Evolutionary conservation across 108 stramenopile genomes (phyloP).

Genomic region (Nitzschia sp.): DNA sequence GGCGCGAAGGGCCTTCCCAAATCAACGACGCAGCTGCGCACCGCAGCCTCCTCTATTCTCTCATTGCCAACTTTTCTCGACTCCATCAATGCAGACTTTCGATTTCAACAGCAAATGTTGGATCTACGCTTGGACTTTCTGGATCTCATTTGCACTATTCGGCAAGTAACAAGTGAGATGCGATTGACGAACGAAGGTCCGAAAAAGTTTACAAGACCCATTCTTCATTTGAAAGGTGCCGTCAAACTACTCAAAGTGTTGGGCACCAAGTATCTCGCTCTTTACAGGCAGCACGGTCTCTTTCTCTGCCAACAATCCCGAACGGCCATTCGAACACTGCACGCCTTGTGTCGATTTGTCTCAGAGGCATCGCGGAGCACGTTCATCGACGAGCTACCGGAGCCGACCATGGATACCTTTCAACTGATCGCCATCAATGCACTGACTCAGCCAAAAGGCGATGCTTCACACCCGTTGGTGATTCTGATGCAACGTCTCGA

Average conservation of each 20-base stretch:
- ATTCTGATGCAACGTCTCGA: slow-evolving; percentile 36
- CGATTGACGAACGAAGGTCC: slow-evolving; percentile 42
- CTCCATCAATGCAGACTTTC: slow-evolving; percentile 9
- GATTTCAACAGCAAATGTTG: slow-evolving; percentile 39
- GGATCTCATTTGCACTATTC: slow-evolving; percentile 34
- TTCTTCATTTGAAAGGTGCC: slow-evolving; percentile 36
- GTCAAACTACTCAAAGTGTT: slow-evolving; percentile 27
- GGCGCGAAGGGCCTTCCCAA: slow-evolving; percentile 41
- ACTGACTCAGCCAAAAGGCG: slow-evolving; percentile 9
- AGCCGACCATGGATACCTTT: background rate
- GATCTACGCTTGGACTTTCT: slow-evolving; percentile 46
- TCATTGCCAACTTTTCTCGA: slow-evolving; percentile 4
- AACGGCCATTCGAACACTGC: slow-evolving; percentile 33
- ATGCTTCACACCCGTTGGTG: slow-evolving; percentile 24
- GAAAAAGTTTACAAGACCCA: slow-evolving; percentile 40
- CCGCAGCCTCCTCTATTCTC: slow-evolving; percentile 25
- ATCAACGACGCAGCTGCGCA: slow-evolving; percentile 18
- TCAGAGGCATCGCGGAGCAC: slow-evolving; percentile 2
- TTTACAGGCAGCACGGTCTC: slow-evolving; percentile 44
- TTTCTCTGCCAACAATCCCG: slow-evolving; percentile 44
- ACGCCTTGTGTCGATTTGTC: slow-evolving; percentile 37
- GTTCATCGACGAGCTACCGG: slow-evolving; percentile 29
- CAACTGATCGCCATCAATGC: background rate
- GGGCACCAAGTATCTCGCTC: slow-evolving; percentile 22
- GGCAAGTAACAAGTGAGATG: slow-evolving; percentile 50